Base-by-base conservation (phyloP, 2,329 filamentous ascomycete genomes). In the Emericellopsis cladophorae region DNA sequence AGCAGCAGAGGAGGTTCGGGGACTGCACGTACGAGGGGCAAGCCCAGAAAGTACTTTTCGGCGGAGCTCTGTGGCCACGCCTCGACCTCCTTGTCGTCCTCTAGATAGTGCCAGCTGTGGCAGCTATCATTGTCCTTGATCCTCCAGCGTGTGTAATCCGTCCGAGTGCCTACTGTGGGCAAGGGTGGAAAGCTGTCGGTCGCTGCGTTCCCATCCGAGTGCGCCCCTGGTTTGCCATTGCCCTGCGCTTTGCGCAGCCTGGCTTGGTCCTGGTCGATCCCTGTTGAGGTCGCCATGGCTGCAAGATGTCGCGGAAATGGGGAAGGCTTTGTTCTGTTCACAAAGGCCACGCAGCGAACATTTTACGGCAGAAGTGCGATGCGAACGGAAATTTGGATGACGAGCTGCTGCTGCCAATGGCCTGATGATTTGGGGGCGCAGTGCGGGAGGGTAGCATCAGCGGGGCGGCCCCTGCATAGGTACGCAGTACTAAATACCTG, bases 91-190 rank as follows among this genome's bases (percentile, higher is more conserved):
- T 85, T 71, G 21, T 79, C 72, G 41, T 92, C 81, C 9, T 76
- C 75, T 4, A 98, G 67, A 56, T 96, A 98, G 53, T 92, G 84
- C 92, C 92, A 98, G 39, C 86, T 95, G 52, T 95, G 88, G 42
- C 84, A 74, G 38, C 92, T 90, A 40, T 76, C 73, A 44, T 94
- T 85, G 54, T 93, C 82, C 45, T 78, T 74, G 56, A 96, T 64
- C 46, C 92, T 76, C 92, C 92, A 98, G 60, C 84, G 72, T 7
- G 77, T 74, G 48, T 76, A 76, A 60, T 98, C 90, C 5, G 88
- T 95, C 54, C 74, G 26, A 9, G 26, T 29, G 26, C 26, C 26
- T 3, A 77, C 57, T 45, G 58, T 66, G 26, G 67, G 66, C 38
- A 59, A 63, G 49, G 73, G 74, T 29, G 64, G 59, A 44, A 54